Conservation (phyloP, 2,329 filamentous ascomycete species). For the Zalaria sp. region DNA sequence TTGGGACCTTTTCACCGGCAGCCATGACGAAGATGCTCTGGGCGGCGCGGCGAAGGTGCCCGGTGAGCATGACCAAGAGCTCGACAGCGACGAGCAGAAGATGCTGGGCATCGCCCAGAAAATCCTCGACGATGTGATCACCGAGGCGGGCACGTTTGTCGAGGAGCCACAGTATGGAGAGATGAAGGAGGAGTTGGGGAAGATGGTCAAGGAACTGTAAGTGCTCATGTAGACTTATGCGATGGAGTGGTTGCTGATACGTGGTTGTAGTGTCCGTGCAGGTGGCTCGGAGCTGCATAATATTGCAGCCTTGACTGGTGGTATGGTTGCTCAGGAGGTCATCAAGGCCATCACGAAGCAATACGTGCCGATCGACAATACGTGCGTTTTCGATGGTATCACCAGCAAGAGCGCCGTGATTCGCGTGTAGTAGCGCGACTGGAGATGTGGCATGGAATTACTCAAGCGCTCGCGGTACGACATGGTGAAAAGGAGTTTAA, state of each 20-base stretch:
- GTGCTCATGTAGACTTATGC: conserved; percentile 7
- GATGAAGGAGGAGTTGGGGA: conserved; percentile 20
- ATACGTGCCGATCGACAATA: conserved; percentile 51
- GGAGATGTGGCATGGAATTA: too few species aligned
- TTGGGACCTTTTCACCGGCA: conserved; percentile 31
- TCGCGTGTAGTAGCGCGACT: neutral
- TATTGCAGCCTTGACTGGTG: conserved; percentile 72
- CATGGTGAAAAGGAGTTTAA: too few species aligned
- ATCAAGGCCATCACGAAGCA: conserved; percentile 74
- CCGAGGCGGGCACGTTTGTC: conserved; percentile 23
- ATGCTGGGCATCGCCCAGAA: conserved; percentile 28
- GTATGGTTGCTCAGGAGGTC: conserved; percentile 90
- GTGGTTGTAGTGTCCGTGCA: conserved; percentile 44
- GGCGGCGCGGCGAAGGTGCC: conserved; percentile 21
- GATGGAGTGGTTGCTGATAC: neutral
- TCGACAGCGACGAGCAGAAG: conserved; percentile 23
- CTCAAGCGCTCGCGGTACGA: too few species aligned
- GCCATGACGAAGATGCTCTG: conserved; percentile 22
- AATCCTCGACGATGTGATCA: conserved; percentile 27
- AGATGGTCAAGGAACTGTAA: conserved; percentile 30
- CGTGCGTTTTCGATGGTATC: conserved; percentile 49
- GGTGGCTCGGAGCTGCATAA: conserved; percentile 84
- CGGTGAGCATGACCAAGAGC: conserved; percentile 18
- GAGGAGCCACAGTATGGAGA: conserved; percentile 27
- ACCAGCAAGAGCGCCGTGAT: conserved; percentile 40